Conservation (phyloP, 148 eudicot species). For the Polygonum aviculare region DNA sequence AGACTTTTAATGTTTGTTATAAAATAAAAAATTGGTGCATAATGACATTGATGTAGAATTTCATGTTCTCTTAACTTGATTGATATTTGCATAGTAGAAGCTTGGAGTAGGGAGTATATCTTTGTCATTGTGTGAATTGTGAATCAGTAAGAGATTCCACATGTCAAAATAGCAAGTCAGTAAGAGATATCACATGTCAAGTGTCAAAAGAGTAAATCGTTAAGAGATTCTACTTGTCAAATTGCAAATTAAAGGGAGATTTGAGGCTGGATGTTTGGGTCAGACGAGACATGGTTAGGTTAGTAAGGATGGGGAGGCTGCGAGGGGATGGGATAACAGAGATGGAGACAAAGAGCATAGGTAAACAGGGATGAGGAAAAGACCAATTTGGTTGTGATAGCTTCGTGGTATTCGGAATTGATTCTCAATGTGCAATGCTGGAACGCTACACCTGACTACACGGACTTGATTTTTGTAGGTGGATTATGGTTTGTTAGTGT, state of each 20-base stretch:
- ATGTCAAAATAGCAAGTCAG: neutral
- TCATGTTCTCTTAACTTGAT: neutral
- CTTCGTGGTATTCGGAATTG: neutral
- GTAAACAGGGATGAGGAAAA: neutral
- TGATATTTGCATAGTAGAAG: neutral
- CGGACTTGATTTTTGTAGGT: neutral
- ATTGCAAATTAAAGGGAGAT: neutral
- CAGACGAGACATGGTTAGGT: neutral
- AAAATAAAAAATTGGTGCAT: neutral
- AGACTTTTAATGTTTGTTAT: neutral
- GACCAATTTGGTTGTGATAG: neutral
- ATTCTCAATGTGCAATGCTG: neutral
- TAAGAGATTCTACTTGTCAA: neutral
- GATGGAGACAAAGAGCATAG: neutral
- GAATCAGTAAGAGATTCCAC: neutral
- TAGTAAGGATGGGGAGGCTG: neutral
- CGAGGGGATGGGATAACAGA: neutral
- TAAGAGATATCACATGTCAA: too few species aligned
- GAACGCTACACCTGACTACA: neutral
- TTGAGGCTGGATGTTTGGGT: neutral
- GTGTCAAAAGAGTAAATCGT: neutral
- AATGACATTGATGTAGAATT: neutral
- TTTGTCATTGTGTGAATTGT: neutral
- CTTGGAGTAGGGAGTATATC: neutral
- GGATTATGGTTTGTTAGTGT: neutral